Percentiles rank a stretch among this genome's conserved stretches.
These are phyloP conservation scores for Hypoxylon sp. DNA, from an alignment of 2,329 filamentous ascomycete species.

Conservation along the genomic window DNA sequence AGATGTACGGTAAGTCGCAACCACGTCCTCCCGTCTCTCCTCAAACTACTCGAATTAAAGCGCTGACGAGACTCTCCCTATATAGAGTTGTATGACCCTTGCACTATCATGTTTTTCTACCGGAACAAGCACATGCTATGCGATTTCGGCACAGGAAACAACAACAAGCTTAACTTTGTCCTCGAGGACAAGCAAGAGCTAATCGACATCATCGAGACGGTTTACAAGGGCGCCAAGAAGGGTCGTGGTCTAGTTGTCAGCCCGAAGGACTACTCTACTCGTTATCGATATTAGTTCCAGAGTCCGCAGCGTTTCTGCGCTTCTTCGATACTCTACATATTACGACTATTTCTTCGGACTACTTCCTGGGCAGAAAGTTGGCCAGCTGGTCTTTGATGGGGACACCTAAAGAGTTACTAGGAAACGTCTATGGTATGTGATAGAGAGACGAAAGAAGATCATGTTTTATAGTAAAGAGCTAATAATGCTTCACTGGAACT, in stretches of 20 bases:
- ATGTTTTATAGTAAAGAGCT: slow-evolving; percentile 20
- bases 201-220: slow-evolving; percentile 98
- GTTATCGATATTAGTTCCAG: slow-evolving; percentile 52
- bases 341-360: neutral
- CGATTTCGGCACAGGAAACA: slow-evolving; percentile 98
- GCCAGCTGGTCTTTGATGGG: neutral
- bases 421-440: slow-evolving; percentile 33
- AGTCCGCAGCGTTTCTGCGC: neutral
- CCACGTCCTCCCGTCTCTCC: slow-evolving; percentile 33
- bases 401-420: slow-evolving; percentile 9
- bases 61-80: slow-evolving; percentile 13
- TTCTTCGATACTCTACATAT: neutral
- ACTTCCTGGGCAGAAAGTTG: neutral
- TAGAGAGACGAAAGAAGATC: slow-evolving; percentile 9
- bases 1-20: slow-evolving; percentile 81
- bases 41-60: slow-evolving; percentile 44
- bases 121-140: slow-evolving; percentile 99
- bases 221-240: slow-evolving; percentile 99
- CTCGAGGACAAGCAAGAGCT: slow-evolving; percentile 98
- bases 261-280: slow-evolving; percentile 78
- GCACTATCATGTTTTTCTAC: slow-evolving; percentile 97
- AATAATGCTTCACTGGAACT: slow-evolving; percentile 24
- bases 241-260: slow-evolving; percentile 95
- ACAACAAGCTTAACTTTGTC: slow-evolving; percentile 98
- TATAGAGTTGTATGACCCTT: slow-evolving; percentile 82